These are phyloP conservation scores for Saitozyma podzolica DNA, from an alignment of 768 basidiomycete species.

Conservation along the genomic window DNA sequence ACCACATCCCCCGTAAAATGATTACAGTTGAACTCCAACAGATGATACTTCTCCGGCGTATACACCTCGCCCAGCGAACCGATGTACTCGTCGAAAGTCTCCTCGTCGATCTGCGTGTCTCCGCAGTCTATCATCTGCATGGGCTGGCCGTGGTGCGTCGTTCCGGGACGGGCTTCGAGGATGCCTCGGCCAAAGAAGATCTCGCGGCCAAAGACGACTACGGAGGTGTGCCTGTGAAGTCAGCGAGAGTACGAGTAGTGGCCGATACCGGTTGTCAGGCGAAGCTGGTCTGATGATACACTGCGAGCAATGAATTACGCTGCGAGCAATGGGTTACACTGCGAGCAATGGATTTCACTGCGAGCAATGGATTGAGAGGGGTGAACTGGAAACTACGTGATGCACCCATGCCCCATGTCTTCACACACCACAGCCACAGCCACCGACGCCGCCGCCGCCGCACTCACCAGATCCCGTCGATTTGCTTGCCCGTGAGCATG, in stretches of 20 bases:
- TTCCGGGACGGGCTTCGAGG: constrained; percentile 66
- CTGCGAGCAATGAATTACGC: no score
- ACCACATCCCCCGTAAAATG: constrained; percentile 86
- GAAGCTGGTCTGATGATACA: no score
- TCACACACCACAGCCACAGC: neutral
- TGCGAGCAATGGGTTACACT: no score
- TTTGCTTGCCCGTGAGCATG: constrained; percentile 81
- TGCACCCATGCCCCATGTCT: neutral
- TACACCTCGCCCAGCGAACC: constrained; percentile 72
- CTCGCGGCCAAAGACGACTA: constrained; percentile 83
- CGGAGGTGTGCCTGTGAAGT: constrained; percentile 76
- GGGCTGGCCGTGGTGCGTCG: constrained; percentile 62
- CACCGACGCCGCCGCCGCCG: neutral
- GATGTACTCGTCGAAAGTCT: constrained; percentile 83
- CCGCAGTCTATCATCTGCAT: constrained; percentile 42
- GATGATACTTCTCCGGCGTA: constrained; percentile 73
- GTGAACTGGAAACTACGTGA: no score
- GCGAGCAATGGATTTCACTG: no score
- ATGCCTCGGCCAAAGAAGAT: constrained; percentile 91
- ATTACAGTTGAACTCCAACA: constrained; percentile 88
- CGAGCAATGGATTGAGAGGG: no score
- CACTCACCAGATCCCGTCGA: constrained; percentile 86
- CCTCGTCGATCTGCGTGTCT: constrained; percentile 65
- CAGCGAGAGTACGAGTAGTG: neutral
- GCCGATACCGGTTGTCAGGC: no score